A percentile compares a stretch with the other conserved stretches of the same genome.
Evolutionary conservation across 2,329 filamentous ascomycete species (phyloP).

Genomic region (Neofusicoccum kwambonambiense): DNA sequence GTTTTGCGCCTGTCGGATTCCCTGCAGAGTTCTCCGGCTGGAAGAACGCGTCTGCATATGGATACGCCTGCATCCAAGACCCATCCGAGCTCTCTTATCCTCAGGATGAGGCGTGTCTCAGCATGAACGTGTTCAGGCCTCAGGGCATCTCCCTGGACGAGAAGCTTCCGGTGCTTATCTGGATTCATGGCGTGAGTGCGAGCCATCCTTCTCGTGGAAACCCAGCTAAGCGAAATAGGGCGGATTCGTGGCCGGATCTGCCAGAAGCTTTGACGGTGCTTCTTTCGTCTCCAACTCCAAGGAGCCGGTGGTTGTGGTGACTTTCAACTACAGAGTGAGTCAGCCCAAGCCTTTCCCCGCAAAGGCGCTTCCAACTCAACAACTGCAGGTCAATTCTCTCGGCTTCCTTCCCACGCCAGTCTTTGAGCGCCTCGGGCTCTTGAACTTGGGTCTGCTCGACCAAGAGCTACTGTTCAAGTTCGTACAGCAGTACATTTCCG

Average conservation of each 20-base stretch:
- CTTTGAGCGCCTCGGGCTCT: constrained; percentile 30
- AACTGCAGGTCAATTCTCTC: constrained; percentile 22
- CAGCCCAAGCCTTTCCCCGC: not conserved
- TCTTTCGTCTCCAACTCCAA: constrained; percentile 32
- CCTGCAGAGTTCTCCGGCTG: constrained; percentile 43
- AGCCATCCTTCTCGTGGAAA: no score
- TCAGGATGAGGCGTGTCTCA: constrained; percentile 21
- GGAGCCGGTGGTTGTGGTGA: constrained; percentile 34
- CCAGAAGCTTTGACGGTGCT: constrained; percentile 34
- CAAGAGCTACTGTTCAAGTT: constrained; percentile 50
- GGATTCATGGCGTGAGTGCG: constrained; percentile 12
- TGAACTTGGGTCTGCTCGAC: constrained; percentile 40
- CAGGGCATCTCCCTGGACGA: not conserved
- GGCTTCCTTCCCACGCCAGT: constrained; percentile 34
- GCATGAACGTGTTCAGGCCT: constrained; percentile 25
- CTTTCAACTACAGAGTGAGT: constrained; percentile 35
- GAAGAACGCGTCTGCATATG: constrained; percentile 31
- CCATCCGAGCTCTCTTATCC: constrained; percentile 1
- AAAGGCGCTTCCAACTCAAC: not conserved
- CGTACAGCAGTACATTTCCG: constrained; percentile 46
- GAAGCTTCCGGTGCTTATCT: constrained; percentile 9
- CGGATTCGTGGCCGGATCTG: constrained; percentile 26
- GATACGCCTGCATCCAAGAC: not conserved
- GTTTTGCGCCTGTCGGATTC: constrained; percentile 44
- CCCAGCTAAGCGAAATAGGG: not conserved